phyloP scores from a whole-genome alignment of 176 grass and related monocot genomes.

The Eleusine indica region DNA sequence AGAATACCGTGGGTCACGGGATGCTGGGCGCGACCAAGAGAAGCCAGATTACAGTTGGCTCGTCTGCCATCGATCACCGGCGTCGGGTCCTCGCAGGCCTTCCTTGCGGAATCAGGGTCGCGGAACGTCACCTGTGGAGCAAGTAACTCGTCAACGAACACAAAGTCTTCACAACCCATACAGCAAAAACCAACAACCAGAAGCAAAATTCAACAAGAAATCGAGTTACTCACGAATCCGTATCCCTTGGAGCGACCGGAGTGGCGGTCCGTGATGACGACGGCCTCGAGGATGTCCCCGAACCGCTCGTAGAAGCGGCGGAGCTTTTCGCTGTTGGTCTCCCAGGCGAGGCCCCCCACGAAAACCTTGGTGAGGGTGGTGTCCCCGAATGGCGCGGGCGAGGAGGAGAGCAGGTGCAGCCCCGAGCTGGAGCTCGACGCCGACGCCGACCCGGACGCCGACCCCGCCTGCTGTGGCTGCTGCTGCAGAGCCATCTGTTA shows the following conservation, averaged over 20 bases:
- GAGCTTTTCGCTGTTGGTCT: slow-evolving; percentile 85
- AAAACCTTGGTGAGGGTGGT: slow-evolving; percentile 98
- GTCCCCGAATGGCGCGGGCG: slow-evolving; percentile 81
- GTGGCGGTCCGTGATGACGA: slow-evolving; percentile 91
- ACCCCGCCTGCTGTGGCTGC: slow-evolving; percentile 66
- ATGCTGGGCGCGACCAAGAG: slow-evolving; percentile 77
- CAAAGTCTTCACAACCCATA: not conserved
- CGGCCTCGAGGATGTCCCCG: slow-evolving; percentile 94
- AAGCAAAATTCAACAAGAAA: slow-evolving; percentile 20
- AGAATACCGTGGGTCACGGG: slow-evolving; percentile 42
- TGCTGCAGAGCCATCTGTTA: slow-evolving; percentile 46
- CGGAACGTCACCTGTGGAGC: slow-evolving; percentile 81
- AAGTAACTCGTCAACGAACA: slow-evolving; percentile 39
- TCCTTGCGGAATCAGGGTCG: slow-evolving; percentile 84
- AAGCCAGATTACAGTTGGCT: slow-evolving; percentile 95
- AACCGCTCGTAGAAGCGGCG: slow-evolving; percentile 79
- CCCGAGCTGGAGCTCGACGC: slow-evolving; percentile 98
- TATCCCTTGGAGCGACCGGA: slow-evolving; percentile 95
- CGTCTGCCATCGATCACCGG: slow-evolving; percentile 85
- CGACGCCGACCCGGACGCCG: slow-evolving; percentile 82
- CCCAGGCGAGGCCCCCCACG: slow-evolving; percentile 94
- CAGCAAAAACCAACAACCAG: not conserved
- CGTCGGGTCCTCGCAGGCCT: slow-evolving; percentile 70
- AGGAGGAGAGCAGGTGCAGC: slow-evolving; percentile 69
- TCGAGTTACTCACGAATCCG: slow-evolving; percentile 80